These are phyloP conservation scores for Eucalyptus cloeziana DNA, from an alignment of 345 rosid species.

Conservation along the genomic window DNA sequence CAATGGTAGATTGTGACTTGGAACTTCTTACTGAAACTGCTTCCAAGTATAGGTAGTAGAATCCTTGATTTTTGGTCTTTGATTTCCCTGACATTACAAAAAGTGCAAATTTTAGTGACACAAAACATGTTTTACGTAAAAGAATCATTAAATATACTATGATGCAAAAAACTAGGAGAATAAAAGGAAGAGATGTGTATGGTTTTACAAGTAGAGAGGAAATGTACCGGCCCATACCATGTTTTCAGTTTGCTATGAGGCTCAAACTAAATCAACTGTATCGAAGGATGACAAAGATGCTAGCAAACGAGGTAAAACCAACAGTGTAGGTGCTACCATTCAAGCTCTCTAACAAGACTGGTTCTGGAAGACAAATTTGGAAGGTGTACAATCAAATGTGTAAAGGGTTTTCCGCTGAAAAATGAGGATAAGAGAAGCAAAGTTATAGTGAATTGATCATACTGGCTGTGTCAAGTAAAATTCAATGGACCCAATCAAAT, in stretches of 20 bases:
- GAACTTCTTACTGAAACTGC: slow-evolving; percentile 73
- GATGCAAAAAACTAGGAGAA: not conserved
- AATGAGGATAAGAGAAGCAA: not conserved
- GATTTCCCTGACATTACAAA: slow-evolving; percentile 58
- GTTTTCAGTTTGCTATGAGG: not conserved
- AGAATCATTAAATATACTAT: not conserved
- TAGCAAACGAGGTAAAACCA: not conserved
- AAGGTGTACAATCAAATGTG: not conserved
- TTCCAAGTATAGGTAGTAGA: slow-evolving; percentile 84
- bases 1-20: slow-evolving; percentile 54
- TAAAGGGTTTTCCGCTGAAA: not conserved
- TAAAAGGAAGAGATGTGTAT: not conserved
- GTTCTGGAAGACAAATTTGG: not conserved
- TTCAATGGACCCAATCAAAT: not conserved
- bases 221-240: not conserved
- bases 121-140: not conserved
- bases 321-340: not conserved
- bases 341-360: not conserved
- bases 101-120: not conserved
- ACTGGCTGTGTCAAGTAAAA: not conserved
- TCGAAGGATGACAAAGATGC: not conserved
- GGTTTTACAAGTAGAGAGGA: not conserved
- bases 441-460: not conserved
- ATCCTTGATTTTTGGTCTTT: slow-evolving; percentile 79
- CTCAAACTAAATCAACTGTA: not conserved